A percentile compares a stretch with the other conserved stretches of the same genome.
Evolutionary conservation across 345 rosid genomes (phyloP).

Genomic region (Moricandia arvensis): DNA sequence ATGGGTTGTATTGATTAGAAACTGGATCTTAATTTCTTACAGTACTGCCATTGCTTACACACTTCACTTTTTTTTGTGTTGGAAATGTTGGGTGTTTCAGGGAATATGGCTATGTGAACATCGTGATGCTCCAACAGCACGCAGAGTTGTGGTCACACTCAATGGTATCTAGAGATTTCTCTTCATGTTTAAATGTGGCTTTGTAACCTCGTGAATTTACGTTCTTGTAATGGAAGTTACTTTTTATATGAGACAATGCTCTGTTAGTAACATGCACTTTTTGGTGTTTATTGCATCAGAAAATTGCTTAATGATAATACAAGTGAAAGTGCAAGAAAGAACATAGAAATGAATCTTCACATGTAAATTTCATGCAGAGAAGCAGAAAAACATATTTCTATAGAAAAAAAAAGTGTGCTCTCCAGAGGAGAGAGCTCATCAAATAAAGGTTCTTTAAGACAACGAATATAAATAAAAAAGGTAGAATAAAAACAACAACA

Average conservation of each 20-base stretch:
- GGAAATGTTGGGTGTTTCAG: conserved; percentile 42
- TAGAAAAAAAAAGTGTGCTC: not conserved
- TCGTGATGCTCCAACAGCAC: conserved; percentile 75
- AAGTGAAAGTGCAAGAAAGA: too few relatives aligned
- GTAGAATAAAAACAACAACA: not conserved
- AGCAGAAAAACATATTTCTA: too few relatives aligned
- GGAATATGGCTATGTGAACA: conserved; percentile 98
- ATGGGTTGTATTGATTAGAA: not conserved
- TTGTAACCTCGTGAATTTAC: conserved; percentile 14
- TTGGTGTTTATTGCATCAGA: too few relatives aligned
- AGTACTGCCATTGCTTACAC: not conserved
- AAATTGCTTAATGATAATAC: too few relatives aligned
- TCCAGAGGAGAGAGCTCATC: conserved; percentile 18
- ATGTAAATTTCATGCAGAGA: too few relatives aligned
- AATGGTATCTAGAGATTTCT: conserved; percentile 51
- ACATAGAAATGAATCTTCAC: not conserved
- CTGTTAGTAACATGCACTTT: too few relatives aligned
- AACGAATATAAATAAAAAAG: conserved; percentile 7
- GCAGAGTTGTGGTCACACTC: conserved; percentile 81
- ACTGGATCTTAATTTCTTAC: not conserved
- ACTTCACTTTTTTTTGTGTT: not conserved
- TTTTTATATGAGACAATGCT: conserved; percentile 1
- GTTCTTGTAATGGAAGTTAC: conserved; percentile 3
- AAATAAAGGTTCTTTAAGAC: conserved; percentile 18
- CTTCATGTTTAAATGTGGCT: not conserved